Evolutionary conservation across 495 filamentous ascomycete species (phyloP).

Genomic region (Penicillium dipodomyicola): DNA sequence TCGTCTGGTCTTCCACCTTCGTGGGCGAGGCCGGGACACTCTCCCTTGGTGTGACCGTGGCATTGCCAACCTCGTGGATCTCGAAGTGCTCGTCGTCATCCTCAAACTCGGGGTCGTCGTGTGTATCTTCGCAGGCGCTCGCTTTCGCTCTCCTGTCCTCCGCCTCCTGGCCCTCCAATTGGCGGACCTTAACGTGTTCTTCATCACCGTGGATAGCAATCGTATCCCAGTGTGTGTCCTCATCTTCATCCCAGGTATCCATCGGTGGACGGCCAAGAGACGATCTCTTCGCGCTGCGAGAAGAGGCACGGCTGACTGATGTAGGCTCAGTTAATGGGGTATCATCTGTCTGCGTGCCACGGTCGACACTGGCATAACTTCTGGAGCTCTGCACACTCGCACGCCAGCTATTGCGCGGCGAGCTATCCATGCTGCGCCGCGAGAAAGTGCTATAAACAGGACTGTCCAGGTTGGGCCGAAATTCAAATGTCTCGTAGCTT

Average conservation of each 20-base stretch:
- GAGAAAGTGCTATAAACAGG: slow-evolving; percentile 68
- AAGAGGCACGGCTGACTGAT: slow-evolving; percentile 45
- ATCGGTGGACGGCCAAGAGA: slow-evolving; percentile 29
- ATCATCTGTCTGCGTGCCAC: slow-evolving; percentile 60
- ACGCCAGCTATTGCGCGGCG: slow-evolving; percentile 58
- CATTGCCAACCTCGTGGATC: slow-evolving; percentile 44
- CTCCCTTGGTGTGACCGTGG: slow-evolving; percentile 47
- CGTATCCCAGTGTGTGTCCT: slow-evolving; percentile 34
- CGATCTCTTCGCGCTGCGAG: slow-evolving; percentile 43
- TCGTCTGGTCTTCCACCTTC: slow-evolving; percentile 39
- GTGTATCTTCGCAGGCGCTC: slow-evolving; percentile 24
- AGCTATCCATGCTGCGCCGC: slow-evolving; percentile 66
- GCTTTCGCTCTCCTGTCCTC: slow-evolving; percentile 4
- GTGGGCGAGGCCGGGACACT: slow-evolving; percentile 52
- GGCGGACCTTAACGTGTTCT: slow-evolving; percentile 5
- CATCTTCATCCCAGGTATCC: slow-evolving; percentile 27
- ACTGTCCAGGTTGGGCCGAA: slow-evolving; percentile 70
- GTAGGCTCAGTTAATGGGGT: slow-evolving; percentile 44
- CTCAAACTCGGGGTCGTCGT: slow-evolving; percentile 11
- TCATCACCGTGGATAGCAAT: slow-evolving; percentile 31
- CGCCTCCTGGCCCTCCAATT: slow-evolving; percentile 3
- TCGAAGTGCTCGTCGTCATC: slow-evolving; percentile 38
- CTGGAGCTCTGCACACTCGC: slow-evolving; percentile 66
- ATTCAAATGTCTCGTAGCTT: slow-evolving; percentile 73
- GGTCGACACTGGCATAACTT: slow-evolving; percentile 55